A percentile compares a stretch with the other conserved stretches of the same genome.
These are phyloP conservation scores for Sphagnum magellanicum DNA, from an alignment of 228 moss, liverwort and hornwort species.

Conservation along the genomic window DNA sequence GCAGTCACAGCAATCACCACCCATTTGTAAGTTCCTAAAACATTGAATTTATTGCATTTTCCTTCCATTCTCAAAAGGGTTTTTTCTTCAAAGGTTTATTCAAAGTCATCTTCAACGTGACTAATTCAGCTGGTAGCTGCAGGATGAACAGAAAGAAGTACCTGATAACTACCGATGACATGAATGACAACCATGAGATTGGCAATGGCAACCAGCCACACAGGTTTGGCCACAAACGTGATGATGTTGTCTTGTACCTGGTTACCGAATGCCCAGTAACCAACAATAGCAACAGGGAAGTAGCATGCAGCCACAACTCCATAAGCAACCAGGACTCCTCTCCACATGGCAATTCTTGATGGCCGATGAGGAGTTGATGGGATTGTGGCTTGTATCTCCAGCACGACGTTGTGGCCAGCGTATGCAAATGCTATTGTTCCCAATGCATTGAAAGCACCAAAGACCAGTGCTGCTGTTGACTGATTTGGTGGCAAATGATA, in stretches of 20 bases:
- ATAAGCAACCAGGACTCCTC: conserved; percentile 50
- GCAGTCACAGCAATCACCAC: neutral
- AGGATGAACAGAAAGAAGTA: neutral
- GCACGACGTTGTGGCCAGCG: conserved; percentile 59
- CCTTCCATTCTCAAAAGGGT: too few species aligned
- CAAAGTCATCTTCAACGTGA: too few species aligned
- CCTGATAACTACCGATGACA: conserved; percentile 57
- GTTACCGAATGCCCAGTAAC: conserved; percentile 51
- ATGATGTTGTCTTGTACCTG: conserved; percentile 28
- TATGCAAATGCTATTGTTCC: conserved; percentile 52
- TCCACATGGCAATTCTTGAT: conserved; percentile 55
- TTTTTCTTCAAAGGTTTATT: too few species aligned
- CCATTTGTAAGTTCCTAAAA: neutral
- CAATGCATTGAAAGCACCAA: conserved; percentile 37
- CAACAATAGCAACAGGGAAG: conserved; percentile 47
- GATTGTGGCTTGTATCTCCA: conserved; percentile 62
- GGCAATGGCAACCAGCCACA: conserved; percentile 32
- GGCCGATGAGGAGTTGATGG: conserved; percentile 40
- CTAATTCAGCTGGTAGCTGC: neutral
- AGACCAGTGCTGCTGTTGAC: conserved; percentile 19
- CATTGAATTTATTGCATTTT: neutral
- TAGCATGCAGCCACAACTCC: conserved; percentile 54
- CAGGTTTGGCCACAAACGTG: conserved; percentile 13
- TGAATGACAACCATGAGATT: conserved; percentile 65
- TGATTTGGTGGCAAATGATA: conserved; percentile 25